phyloP scores from a whole-genome alignment of 139 green algal genomes.

The Chlamydomonas sp. region DNA sequence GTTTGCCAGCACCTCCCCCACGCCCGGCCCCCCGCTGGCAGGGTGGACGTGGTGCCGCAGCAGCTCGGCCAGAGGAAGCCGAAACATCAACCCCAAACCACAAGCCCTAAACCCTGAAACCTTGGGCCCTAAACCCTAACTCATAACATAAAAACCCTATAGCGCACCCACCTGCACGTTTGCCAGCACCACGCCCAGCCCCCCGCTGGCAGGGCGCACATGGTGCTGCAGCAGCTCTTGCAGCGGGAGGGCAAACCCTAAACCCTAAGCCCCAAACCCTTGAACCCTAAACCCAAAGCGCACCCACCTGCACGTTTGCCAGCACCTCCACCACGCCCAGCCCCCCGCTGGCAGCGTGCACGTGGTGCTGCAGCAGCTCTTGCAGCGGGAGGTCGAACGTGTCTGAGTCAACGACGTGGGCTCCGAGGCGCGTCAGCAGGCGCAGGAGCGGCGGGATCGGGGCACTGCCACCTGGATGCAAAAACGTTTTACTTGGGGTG shows the following conservation, averaged over 20 bases:
- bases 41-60: neutral
- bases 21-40: neutral
- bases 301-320: neutral
- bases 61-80: neutral
- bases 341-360: neutral
- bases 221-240: neutral
- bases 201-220: neutral
- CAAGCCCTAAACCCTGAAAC: no score
- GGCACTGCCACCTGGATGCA: no score
- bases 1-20: conserved; percentile 1
- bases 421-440: neutral
- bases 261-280: no score
- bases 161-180: neutral
- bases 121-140: no score
- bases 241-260: neutral
- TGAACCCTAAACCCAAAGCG: no score
- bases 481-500: no score
- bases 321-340: conserved; percentile 1
- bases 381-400: neutral
- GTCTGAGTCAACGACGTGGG: conserved; percentile 7
- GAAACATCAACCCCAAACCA: no score
- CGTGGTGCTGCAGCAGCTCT: neutral
- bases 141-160: no score
- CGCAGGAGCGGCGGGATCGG: no score
- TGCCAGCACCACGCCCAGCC: conserved; percentile 6